Evolutionary conservation across 2,329 filamentous ascomycete genomes (phyloP), one percentile per base, ranked within the genome.

Genomic region (Westerdykella aurantiaca): DNA sequence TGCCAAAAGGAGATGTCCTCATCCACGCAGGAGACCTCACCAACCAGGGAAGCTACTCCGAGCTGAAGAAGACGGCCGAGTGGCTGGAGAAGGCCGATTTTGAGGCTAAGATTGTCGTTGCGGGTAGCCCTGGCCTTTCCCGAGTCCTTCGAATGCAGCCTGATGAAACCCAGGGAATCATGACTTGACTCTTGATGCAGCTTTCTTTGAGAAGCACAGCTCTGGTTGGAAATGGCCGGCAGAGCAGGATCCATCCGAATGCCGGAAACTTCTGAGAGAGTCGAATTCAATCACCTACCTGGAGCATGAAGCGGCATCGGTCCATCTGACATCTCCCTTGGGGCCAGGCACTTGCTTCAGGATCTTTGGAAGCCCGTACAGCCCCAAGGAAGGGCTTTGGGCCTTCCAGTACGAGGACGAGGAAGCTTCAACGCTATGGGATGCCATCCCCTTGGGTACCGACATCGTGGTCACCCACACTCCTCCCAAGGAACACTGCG

Each of bases 21-120:
- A 81, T 89, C 39, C 85, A 88, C 58, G 85, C 85, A 1, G 85
- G 86, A 6, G 86, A 90, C 60, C 66, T 90, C 52, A 87, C 85
- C 3, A 88, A 88, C 60, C 80, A 85, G 58, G 86, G 86, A 13
- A 82, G 69, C 41, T 65, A 68, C 39, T 46, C 61, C 12, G 78
- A 80, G 55, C 69, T 88, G 14, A 74, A 76, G 39, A 82, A 77
- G 55, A 75, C 79, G 0, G 71, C 85, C 0, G 67, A 72, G 16
- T 90, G 85, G 85, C 71, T 89, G 6, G 79, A 85, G 51, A 75
- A 75, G 42, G 75, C 81, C 3, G 73, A 81, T 39, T 88, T 86
- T 51, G 81, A 86, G 55, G 75, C 74, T 55, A 88, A 86, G 60
- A 79, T 88, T 50, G 75, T 88, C 33, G 68, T 88, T 51, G 83